Conservation (phyloP, 768 basidiomycete genomes). For the Pholiota molesta region DNA sequence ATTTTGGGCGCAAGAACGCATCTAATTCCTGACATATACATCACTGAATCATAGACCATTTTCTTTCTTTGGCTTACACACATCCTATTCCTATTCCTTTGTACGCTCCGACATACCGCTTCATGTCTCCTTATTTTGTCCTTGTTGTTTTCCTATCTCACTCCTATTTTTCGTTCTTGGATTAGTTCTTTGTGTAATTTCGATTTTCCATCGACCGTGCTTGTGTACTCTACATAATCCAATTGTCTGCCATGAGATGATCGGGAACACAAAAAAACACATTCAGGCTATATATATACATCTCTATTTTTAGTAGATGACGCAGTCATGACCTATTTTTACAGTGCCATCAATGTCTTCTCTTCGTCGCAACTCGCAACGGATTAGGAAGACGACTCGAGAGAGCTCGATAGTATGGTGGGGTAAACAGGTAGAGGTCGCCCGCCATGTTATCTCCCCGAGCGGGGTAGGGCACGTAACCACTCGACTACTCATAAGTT, state of each 20-base stretch:
- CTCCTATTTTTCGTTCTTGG: conserved; percentile 1
- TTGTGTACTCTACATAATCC: conserved; percentile 5
- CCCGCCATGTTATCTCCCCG: no score
- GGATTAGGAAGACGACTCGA: no score
- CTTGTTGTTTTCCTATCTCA: neutral
- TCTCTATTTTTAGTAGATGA: no score
- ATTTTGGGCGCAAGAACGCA: conserved; percentile 52
- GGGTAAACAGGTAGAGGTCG: no score
- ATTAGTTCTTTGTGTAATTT: neutral
- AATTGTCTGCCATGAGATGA: neutral
- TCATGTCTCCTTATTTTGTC: neutral
- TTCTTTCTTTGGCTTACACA: conserved; percentile 7
- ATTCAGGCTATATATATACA: neutral
- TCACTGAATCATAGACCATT: neutral
- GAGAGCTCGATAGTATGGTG: no score
- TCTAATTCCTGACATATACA: conserved; percentile 17
- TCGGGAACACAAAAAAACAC: neutral
- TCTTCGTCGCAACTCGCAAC: no score
- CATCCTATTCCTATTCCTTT: neutral
- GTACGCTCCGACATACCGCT: neutral
- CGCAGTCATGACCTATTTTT: neutral
- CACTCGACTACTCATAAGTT: no score
- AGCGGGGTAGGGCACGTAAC: no score
- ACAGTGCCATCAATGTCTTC: conserved; percentile 84
- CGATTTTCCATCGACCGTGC: conserved; percentile 1